These are phyloP conservation scores for Nigrospora sphaerica DNA, from an alignment of 2,329 filamentous ascomycete species.

Conservation along the genomic window DNA sequence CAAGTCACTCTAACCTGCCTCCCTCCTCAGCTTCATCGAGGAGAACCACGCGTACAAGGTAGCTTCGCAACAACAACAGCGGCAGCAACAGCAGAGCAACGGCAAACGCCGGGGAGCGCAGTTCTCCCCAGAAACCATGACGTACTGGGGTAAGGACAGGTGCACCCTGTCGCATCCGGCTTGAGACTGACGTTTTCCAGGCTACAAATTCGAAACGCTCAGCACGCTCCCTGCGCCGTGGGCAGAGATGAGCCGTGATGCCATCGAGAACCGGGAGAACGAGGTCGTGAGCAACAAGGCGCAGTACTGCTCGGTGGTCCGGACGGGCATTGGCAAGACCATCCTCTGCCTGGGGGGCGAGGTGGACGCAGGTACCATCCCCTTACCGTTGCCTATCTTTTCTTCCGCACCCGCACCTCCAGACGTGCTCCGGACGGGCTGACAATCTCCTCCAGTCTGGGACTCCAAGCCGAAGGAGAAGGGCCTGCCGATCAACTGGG, in stretches of 20 bases:
- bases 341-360: conserved; percentile 81
- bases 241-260: conserved; percentile 62
- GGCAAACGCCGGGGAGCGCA: conserved; percentile 10
- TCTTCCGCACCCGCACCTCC: not conserved
- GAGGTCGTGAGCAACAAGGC: conserved; percentile 78
- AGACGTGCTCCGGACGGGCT: not conserved
- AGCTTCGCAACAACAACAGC: conserved; percentile 52
- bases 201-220: conserved; percentile 94
- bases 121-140: conserved; percentile 71
- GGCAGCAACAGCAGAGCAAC: conserved; percentile 40
- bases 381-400: not conserved
- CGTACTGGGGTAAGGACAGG: conserved; percentile 68
- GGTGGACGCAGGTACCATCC: conserved; percentile 70
- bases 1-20: not conserved
- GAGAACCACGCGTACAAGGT: conserved; percentile 75
- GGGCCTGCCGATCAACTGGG: conserved; percentile 74
- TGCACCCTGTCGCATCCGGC: not conserved
- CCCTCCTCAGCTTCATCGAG: conserved; percentile 68
- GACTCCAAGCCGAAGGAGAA: conserved; percentile 66
- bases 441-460: conserved; percentile 52
- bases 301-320: conserved; percentile 92
- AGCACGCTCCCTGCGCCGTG: conserved; percentile 70
- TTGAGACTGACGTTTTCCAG: conserved; percentile 32
- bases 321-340: conserved; percentile 74
- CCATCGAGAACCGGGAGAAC: conserved; percentile 69